These are phyloP conservation scores for Cetraspora pellucida DNA, from an alignment of 192 early-diverging fungal genomes.

Conservation along the genomic window DNA sequence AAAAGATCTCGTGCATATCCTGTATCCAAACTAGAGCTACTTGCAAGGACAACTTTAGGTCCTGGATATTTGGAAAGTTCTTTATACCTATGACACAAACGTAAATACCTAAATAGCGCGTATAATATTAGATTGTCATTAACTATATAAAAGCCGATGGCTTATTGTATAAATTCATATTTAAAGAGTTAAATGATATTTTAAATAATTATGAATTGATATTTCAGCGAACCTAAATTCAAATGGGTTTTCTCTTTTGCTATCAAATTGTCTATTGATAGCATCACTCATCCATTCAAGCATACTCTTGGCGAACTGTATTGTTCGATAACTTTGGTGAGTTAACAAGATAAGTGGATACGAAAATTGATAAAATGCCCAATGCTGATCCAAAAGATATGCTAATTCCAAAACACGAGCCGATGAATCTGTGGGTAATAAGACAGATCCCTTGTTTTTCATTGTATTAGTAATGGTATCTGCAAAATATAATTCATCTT, in stretches of 20 bases:
- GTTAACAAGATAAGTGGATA: conserved; percentile 81
- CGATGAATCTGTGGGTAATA: conserved; percentile 88
- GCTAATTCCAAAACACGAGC: conserved; percentile 90
- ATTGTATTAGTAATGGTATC: conserved; percentile 67
- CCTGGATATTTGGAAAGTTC: conserved; percentile 70
- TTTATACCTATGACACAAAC: conserved; percentile 66
- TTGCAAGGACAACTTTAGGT: conserved; percentile 86
- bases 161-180: not conserved
- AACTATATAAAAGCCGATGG: not conserved
- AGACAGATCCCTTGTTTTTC: conserved; percentile 70
- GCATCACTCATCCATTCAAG: conserved; percentile 94
- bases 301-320: conserved; percentile 86
- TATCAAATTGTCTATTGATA: conserved; percentile 71
- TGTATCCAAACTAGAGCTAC: conserved; percentile 73
- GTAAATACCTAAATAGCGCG: conserved; percentile 55
- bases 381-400: conserved; percentile 86
- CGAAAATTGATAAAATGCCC: conserved; percentile 61
- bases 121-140: not conserved
- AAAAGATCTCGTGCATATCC: conserved; percentile 85
- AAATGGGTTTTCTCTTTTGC: conserved; percentile 80
- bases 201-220: not conserved
- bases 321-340: conserved; percentile 71
- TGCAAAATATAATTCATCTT: conserved; percentile 31
- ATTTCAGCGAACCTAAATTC: conserved; percentile 60
- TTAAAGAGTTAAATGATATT: no score